Conservation (phyloP, 208 protist species). For the Wallacemonas sp. region DNA sequence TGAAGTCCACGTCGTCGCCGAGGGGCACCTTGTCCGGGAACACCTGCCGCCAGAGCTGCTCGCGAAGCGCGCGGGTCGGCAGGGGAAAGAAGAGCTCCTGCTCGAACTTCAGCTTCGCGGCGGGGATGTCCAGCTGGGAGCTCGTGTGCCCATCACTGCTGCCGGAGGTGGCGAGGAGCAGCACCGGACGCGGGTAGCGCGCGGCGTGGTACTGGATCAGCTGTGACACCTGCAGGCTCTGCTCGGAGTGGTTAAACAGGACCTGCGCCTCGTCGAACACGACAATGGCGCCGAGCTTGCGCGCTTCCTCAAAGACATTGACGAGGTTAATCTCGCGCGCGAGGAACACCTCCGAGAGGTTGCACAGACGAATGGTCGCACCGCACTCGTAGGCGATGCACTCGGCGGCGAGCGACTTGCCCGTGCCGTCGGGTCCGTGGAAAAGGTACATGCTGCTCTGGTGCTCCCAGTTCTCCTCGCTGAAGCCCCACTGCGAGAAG, state of each 20-base stretch:
- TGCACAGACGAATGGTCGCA: constrained; percentile 83
- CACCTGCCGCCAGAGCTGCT: constrained; percentile 67
- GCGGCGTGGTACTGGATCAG: constrained; percentile 84
- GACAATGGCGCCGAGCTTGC: constrained; percentile 83
- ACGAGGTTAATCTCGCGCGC: constrained; percentile 50
- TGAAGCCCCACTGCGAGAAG: constrained; percentile 91
- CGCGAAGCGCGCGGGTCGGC: constrained; percentile 54
- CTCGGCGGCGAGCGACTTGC: constrained; percentile 89
- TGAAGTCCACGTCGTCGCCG: constrained; percentile 60
- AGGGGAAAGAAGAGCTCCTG: constrained; percentile 63
- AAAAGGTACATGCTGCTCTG: constrained; percentile 70
- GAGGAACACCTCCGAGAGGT: constrained; percentile 72
- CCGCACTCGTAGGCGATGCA: constrained; percentile 92
- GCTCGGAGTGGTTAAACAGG: constrained; percentile 77
- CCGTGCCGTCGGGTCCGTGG: constrained; percentile 79
- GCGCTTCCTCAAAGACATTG: constrained; percentile 80
- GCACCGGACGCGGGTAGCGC: constrained; percentile 69
- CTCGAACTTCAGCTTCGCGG: constrained; percentile 58
- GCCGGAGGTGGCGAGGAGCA: constrained; percentile 83
- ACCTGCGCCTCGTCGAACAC: constrained; percentile 88
- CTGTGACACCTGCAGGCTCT: constrained; percentile 63
- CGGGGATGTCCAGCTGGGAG: constrained; percentile 42
- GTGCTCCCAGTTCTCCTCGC: constrained; percentile 62
- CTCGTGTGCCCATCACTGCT: constrained; percentile 28
- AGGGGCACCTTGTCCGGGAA: constrained; percentile 74